phyloP scores from a whole-genome alignment of 768 basidiomycete species.

The Kwoniella sp. region DNA sequence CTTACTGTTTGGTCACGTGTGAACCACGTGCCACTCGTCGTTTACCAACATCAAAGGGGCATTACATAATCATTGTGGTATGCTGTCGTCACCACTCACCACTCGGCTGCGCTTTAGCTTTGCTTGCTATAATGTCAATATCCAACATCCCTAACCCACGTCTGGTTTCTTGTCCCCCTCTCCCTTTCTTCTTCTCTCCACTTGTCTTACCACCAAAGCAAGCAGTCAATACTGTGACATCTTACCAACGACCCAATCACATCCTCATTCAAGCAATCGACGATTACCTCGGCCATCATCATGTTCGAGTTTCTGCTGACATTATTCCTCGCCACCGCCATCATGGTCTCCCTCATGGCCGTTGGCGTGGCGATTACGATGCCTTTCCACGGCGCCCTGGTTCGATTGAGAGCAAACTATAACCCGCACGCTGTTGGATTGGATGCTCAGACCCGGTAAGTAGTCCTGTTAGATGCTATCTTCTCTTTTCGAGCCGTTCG shows the following conservation, averaged over 20 bases:
- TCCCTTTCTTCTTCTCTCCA: not conserved
- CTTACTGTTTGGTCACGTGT: too few relatives aligned
- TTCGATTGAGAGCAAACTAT: constrained; percentile 53
- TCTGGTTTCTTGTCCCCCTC: not conserved
- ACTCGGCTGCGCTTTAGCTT: not conserved
- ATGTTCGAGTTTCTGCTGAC: constrained; percentile 48
- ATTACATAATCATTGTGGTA: not conserved
- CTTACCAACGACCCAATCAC: too few relatives aligned
- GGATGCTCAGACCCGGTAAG: constrained; percentile 51
- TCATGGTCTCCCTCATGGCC: constrained; percentile 51
- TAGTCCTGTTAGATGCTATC: not conserved
- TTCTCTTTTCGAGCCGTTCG: too few relatives aligned
- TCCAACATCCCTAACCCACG: not conserved
- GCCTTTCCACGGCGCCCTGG: constrained; percentile 55
- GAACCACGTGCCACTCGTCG: too few relatives aligned
- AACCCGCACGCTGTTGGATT: constrained; percentile 54
- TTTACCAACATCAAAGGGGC: too few relatives aligned
- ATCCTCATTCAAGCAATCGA: not conserved
- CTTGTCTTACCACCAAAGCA: not conserved
- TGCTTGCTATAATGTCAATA: not conserved
- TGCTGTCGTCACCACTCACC: not conserved
- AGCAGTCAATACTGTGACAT: too few relatives aligned
- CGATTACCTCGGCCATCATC: not conserved
- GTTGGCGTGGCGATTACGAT: constrained; percentile 50
- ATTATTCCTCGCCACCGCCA: constrained; percentile 44